Evolutionary conservation across 2,329 filamentous ascomycete species (phyloP).

Genomic region (Venturia nashicola): DNA sequence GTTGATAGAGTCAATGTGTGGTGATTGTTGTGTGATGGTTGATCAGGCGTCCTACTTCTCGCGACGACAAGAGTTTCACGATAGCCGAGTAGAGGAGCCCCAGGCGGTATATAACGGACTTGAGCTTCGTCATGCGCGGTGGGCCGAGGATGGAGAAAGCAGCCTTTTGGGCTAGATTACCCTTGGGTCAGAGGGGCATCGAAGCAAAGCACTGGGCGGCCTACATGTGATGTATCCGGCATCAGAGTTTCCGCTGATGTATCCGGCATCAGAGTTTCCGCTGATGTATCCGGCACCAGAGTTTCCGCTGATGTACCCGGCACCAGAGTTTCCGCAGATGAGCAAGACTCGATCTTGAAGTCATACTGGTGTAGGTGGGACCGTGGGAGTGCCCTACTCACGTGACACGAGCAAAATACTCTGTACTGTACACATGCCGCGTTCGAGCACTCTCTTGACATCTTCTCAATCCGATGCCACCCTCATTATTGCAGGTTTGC

Average conservation of each 20-base stretch:
- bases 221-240: not conserved
- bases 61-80: not conserved
- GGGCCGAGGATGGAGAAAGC: not conserved
- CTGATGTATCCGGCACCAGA: not conserved
- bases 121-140: not conserved
- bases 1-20: not conserved
- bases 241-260: not conserved
- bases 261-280: not conserved
- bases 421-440: too few relatives aligned
- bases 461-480: not conserved
- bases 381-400: too few relatives aligned
- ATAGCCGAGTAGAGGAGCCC: not conserved
- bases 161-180: not conserved
- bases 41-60: not conserved
- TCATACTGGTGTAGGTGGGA: too few relatives aligned
- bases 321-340: not conserved
- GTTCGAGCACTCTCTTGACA: not conserved
- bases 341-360: too few relatives aligned
- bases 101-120: not conserved
- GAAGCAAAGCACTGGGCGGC: not conserved
- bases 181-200: not conserved
- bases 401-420: not conserved
- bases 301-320: not conserved
- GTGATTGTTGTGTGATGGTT: not conserved
- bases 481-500: not conserved